These are phyloP conservation scores for Pythium rhizo-oryzae DNA, from an alignment of 352 stramenopile species.

Conservation along the genomic window DNA sequence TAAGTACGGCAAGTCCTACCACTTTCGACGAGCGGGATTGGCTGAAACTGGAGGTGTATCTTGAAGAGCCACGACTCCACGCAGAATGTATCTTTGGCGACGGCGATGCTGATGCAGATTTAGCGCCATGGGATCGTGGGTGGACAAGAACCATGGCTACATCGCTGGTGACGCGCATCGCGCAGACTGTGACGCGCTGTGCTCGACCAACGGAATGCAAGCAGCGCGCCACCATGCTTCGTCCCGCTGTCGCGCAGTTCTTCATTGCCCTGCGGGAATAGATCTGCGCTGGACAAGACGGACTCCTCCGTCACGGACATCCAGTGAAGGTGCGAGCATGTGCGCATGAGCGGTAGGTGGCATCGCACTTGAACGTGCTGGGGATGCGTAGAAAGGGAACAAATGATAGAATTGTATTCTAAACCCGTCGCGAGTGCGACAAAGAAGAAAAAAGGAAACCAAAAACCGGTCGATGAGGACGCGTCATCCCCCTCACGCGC, in stretches of 20 bases:
- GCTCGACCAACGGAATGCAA: constrained; percentile 21
- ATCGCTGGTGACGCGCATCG: constrained; percentile 3
- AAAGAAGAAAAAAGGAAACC: background rate
- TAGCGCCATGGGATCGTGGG: background rate
- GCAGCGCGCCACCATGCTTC: constrained; percentile 5
- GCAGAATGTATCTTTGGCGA: constrained; percentile 8
- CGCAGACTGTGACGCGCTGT: constrained; percentile 2
- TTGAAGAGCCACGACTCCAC: constrained; percentile 5
- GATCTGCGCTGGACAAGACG: background rate
- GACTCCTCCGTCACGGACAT: too few relatives aligned
- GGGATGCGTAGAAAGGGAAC: too few relatives aligned
- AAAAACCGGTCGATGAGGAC: background rate
- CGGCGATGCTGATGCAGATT: background rate
- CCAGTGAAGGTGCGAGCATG: too few relatives aligned
- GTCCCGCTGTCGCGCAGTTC: background rate
- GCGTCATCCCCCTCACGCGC: background rate
- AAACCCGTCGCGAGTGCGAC: background rate
- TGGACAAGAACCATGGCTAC: background rate
- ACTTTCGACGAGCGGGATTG: constrained; percentile 12
- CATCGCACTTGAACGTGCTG: too few relatives aligned
- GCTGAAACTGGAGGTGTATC: constrained; percentile 17
- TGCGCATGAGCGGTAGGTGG: too few relatives aligned
- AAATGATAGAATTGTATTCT: background rate
- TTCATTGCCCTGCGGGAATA: background rate
- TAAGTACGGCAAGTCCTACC: constrained; percentile 6